Conservation (phyloP, 192 early-diverging fungal genomes). For the Diversispora epigaea region DNA sequence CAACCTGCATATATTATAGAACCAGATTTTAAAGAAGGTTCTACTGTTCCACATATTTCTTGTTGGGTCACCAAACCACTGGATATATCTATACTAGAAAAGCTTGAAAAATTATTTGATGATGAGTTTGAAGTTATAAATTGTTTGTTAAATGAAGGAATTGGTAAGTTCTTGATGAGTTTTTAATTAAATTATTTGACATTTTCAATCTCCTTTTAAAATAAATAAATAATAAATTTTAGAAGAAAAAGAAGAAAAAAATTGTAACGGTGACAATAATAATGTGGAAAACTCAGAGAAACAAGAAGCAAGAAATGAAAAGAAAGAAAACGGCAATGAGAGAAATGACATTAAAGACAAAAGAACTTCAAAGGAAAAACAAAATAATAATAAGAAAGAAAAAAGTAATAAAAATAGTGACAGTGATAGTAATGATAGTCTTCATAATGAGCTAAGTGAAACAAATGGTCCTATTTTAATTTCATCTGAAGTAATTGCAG, state of each 20-base stretch:
- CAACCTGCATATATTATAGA: not conserved
- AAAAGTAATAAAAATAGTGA: not conserved
- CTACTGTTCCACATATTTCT: not conserved
- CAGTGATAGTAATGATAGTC: not conserved
- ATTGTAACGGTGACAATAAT: too few species aligned
- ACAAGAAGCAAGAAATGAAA: not conserved
- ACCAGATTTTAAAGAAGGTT: not conserved
- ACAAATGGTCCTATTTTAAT: not conserved
- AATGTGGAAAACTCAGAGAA: not conserved
- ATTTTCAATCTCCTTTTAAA: too few species aligned
- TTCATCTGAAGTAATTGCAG: not conserved
- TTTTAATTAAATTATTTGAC: too few species aligned
- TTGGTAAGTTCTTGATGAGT: too few species aligned
- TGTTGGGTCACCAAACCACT: constrained; percentile 1
- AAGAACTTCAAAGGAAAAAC: too few species aligned
- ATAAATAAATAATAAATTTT: not conserved
- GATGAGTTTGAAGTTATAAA: not conserved
- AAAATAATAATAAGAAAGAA: not conserved
- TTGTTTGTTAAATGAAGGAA: not conserved
- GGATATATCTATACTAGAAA: not conserved
- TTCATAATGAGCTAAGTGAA: not conserved
- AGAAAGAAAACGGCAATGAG: not conserved
- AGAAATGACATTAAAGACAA: too few species aligned
- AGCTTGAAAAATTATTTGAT: not conserved
- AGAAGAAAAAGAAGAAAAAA: not conserved